A percentile compares a stretch with the other conserved stretches of the same genome.
These are phyloP conservation scores for Daldinia vernicosa DNA, from an alignment of 495 filamentous ascomycete species.

Conservation along the genomic window DNA sequence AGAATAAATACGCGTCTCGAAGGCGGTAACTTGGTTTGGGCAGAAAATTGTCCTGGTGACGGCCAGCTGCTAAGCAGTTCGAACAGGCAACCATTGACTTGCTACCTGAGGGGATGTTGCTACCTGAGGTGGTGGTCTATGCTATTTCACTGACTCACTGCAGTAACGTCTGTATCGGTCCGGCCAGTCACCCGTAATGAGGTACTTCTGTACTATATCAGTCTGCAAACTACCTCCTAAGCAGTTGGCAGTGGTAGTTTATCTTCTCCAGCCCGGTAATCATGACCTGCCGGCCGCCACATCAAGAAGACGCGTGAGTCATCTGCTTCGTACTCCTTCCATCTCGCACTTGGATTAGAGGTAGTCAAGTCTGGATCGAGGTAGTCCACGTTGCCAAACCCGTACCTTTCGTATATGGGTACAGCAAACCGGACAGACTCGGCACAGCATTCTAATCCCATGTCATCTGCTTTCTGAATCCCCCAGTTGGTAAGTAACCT, in stretches of 20 bases:
- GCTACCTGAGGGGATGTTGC: not conserved
- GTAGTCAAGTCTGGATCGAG: conserved; percentile 25
- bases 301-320: conserved; percentile 19
- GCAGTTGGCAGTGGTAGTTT: not conserved
- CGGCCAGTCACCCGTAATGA: not conserved
- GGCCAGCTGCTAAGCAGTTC: not conserved
- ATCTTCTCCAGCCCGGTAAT: conserved; percentile 14
- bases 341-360: conserved; percentile 31
- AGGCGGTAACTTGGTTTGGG: not conserved
- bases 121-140: not conserved
- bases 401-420: conserved; percentile 49
- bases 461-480: conserved; percentile 49
- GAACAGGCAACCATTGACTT: not conserved
- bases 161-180: not conserved
- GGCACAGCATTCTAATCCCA: conserved; percentile 49
- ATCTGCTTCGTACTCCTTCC: conserved; percentile 17
- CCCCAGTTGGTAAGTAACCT: conserved; percentile 55
- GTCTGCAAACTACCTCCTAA: not conserved
- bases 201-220: too few relatives aligned
- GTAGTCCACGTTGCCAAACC: conserved; percentile 40
- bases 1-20: not conserved
- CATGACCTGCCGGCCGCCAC: conserved; percentile 30
- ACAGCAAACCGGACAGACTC: conserved; percentile 52
- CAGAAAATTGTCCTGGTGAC: not conserved
- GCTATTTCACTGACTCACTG: not conserved